Evolutionary conservation across 1,284 basidiomycete species (phyloP).

Genomic region (Rhodotorula mucilaginosa): DNA sequence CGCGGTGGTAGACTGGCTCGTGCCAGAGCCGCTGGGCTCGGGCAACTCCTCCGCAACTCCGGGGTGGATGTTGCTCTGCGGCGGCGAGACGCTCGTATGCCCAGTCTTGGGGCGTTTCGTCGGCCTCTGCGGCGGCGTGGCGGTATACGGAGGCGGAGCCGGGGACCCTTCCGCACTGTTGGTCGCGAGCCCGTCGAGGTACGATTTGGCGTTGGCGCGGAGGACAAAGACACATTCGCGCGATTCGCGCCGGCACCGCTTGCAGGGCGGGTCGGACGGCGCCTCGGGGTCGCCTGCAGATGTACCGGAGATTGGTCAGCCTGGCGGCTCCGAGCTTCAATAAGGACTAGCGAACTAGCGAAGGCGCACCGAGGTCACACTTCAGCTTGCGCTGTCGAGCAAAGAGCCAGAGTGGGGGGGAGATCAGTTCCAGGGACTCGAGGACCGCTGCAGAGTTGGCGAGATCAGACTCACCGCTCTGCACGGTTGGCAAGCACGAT

Average conservation of each 20-base stretch:
- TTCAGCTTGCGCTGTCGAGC: conserved; percentile 49
- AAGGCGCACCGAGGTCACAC: conserved; percentile 50
- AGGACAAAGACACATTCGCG: conserved; percentile 51
- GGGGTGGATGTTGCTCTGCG: neutral
- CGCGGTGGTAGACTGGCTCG: neutral
- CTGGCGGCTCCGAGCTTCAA: rapidly evolving
- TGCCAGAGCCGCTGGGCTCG: too few species aligned
- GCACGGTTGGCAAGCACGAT: conserved; percentile 34
- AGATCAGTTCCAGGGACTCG: too few species aligned
- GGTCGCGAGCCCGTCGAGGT: neutral
- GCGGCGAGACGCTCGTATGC: neutral
- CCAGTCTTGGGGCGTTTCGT: neutral
- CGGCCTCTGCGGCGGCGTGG: neutral
- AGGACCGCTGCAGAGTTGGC: too few species aligned
- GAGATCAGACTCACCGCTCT: conserved; percentile 11
- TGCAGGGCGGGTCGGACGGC: conserved; percentile 52
- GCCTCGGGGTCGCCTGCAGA: conserved; percentile 48
- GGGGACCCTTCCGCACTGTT: neutral
- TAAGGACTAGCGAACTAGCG: too few species aligned
- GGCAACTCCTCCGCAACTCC: neutral
- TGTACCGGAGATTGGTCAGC: neutral
- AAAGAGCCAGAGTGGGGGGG: neutral
- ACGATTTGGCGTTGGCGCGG: conserved; percentile 15
- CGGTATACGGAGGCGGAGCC: neutral
- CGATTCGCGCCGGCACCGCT: conserved; percentile 52